These are phyloP conservation scores for Rhizophlyctis rosea DNA, from an alignment of 192 early-diverging fungal genomes.

Conservation along the genomic window DNA sequence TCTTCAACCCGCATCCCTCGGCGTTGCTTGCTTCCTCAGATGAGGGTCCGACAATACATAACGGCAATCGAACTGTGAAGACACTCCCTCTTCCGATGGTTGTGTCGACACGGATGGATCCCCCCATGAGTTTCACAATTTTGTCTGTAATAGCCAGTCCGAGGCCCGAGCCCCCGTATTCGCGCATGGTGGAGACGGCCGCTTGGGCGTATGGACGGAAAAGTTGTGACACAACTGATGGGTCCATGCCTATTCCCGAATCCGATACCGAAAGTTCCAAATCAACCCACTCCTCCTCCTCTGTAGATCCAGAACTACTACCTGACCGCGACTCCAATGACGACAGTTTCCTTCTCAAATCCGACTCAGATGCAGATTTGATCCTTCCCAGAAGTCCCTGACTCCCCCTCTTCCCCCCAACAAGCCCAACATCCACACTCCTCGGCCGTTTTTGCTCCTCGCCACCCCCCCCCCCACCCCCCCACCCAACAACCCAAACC, in stretches of 20 bases:
- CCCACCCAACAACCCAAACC: neutral
- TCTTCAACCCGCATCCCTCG: neutral
- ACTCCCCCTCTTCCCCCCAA: neutral
- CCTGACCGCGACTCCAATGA: neutral
- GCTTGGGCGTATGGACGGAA: conserved; percentile 28
- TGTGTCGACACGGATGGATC: conserved; percentile 10
- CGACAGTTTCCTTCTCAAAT: neutral
- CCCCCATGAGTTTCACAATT: conserved; percentile 23
- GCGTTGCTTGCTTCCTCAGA: neutral
- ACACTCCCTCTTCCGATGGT: conserved; percentile 10
- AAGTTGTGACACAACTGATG: neutral
- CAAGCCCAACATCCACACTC: neutral
- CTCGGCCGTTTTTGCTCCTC: neutral
- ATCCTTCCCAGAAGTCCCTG: neutral
- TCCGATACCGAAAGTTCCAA: conserved; percentile 4
- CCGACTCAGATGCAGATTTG: neutral
- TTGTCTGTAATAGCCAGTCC: conserved; percentile 23
- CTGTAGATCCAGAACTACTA: neutral
- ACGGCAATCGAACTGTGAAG: conserved; percentile 7
- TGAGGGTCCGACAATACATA: neutral
- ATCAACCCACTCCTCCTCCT: neutral
- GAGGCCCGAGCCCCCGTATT: conserved; percentile 29
- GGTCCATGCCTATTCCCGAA: conserved; percentile 16
- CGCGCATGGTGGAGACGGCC: conserved; percentile 10
- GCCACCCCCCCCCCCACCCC: neutral